These are phyloP conservation scores for Fusarium pseudocircinatum DNA, from an alignment of 2,329 filamentous ascomycete genomes.

Conservation along the genomic window DNA sequence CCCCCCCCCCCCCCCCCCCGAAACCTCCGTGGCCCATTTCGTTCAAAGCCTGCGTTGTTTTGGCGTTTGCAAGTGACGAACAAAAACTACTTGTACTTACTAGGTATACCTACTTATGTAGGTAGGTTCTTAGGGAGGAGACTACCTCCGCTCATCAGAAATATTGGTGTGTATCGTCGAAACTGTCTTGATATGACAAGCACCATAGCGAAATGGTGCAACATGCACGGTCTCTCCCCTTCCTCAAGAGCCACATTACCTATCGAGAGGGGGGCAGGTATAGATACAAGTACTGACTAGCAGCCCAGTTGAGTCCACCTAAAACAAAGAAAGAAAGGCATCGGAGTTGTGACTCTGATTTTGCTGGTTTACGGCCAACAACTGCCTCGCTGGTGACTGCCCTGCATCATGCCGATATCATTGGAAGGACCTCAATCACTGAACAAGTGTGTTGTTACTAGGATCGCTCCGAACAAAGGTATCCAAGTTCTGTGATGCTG, in stretches of 20 bases:
- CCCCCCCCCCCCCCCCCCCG: neutral
- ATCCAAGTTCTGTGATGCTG: conserved; percentile 33
- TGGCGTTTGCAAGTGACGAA: neutral
- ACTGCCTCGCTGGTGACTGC: conserved; percentile 7
- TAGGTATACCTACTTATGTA: no score
- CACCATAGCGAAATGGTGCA: conserved; percentile 10
- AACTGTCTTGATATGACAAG: neutral
- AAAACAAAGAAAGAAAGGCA: conserved; percentile 6
- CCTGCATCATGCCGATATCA: conserved; percentile 12
- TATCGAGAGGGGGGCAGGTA: neutral
- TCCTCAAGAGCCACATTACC: conserved; percentile 31
- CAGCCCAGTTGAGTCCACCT: conserved; percentile 1
- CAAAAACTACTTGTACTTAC: neutral
- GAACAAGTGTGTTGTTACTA: conserved; percentile 9
- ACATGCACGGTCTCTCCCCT: conserved; percentile 17
- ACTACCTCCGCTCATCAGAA: conserved; percentile 9
- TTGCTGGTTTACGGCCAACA: conserved; percentile 25
- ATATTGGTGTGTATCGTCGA: conserved; percentile 11
- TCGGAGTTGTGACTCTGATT: conserved; percentile 26
- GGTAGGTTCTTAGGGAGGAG: neutral
- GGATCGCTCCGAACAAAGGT: conserved; percentile 12
- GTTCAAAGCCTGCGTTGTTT: conserved; percentile 7
- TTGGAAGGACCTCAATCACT: conserved; percentile 21
- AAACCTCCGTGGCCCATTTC: conserved; percentile 6
- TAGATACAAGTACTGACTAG: conserved; percentile 23